Evolutionary conservation across 1,284 basidiomycete genomes (phyloP), one percentile per base, ranked within the genome.

Genomic region (Caloboletus inedulis): DNA sequence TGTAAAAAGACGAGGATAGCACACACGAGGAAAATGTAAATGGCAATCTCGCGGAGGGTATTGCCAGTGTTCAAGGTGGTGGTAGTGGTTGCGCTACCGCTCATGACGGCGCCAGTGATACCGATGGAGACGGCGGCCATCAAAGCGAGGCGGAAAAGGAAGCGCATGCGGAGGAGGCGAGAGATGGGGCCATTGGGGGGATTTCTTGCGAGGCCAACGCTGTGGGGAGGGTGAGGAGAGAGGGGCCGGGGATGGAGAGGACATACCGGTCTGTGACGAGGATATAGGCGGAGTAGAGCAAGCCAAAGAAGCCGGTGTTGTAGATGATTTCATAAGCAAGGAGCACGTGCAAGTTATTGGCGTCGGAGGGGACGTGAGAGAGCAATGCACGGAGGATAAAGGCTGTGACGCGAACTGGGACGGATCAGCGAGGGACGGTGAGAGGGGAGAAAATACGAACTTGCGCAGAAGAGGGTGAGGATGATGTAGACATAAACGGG

Each of bases 1-100:
- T 59, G 56, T 0, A 66, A 64, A 7, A 7, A 73, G 70, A 77
- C 66, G 12, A 78, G 57, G 30, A 68, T 52, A 30, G 72, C 65
- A 16, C 80, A 69, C 19, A 68, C 69, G 21, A 80, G 65, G 66
- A 80, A 80, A 7, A 81, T 69, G 49, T 72, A 68, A 10, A 70
- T 65, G 58, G 76, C 71, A 29, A 54, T 69, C 55, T 61, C 60
- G 45, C 72, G 71, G 25, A 77, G 63, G 16, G 51, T 59, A 4
- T 49, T 43, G 3, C 64, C 62, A 2, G 55, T 57, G 29, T 55
- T 37, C 8, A 60, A 3, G 6, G 58, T 45, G 16, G 47, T 36
- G 1, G 9, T 0, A 3, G 51, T 45, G 0, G 55, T 49, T 8
- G 54, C 49, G 7, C 48, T 34, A 4, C 49, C 58, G 39, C 34